Base-by-base conservation (phyloP, 1,284 basidiomycete species). In the Papiliotrema terrestris region DNA sequence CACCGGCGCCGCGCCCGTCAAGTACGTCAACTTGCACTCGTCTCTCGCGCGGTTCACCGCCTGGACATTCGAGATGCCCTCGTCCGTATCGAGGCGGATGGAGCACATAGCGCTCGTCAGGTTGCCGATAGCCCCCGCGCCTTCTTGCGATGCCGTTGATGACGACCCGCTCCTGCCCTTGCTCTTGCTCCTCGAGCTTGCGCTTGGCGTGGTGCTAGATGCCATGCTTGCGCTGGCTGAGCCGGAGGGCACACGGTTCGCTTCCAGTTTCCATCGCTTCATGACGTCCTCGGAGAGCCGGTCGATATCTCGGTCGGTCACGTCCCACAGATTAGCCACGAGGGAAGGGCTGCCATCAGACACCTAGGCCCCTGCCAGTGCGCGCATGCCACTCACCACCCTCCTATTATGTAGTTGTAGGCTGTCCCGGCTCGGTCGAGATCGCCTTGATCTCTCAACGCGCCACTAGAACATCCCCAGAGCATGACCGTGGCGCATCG, bases 391-490 rank as follows among this genome's bases (percentile, higher is more conserved):
- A 82, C 90, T 68, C 65, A 94, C 91, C 91, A 93, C 62, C 94
- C 95, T 38, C 88, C 92, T n/a, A 96, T 72, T 86, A 97, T 89
- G 73, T 98, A 98, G 67, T 91, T 86, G 72, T 89, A 86, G 0
- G 96, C 91, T 19, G 91, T 98, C 9, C 95, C 95, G 15, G 84
- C 83, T 15, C 89, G 82, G 67, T 98, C 95, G 66, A 93, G 93
- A 57, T 95, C 91, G 13, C 95, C 95, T 83, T 92, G 89, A 52
- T 94, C 89, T 52, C 83, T 83, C 58, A 99, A 77, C 3, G 83
- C 78, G 17, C 94, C 96, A 0, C 92, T 96, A 0, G 95, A 98
- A 79, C 95, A 99, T 0, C 96, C 95, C 95, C 94, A 99, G 8
- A 99, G 83, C 92, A 99, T 96, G 0, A 91, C 87, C 11, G 87